These are phyloP conservation scores for Cucurbita maxima DNA, from an alignment of 306 rosid genomes.

Conservation along the genomic window DNA sequence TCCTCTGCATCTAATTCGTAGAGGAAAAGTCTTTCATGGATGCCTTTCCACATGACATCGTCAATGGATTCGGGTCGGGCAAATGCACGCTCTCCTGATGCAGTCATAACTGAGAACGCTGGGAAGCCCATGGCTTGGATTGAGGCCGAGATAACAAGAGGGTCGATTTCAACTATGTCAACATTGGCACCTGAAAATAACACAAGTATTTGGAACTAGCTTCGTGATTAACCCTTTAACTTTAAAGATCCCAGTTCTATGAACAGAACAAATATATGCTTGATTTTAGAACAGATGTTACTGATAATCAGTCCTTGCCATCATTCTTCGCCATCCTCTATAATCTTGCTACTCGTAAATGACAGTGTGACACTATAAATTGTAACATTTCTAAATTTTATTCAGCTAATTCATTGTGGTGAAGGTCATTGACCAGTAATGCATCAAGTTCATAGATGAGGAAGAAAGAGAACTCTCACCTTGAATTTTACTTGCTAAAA, in stretches of 20 bases:
- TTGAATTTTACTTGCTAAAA: constrained; percentile 70
- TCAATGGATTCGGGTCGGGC: constrained; percentile 34
- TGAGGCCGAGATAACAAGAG: constrained; percentile 81
- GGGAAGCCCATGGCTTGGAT: constrained; percentile 92
- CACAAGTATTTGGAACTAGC: constrained; percentile 1
- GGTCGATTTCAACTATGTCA: constrained; percentile 74
- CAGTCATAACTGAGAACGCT: constrained; percentile 50
- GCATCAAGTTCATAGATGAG: background rate
- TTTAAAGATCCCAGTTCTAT: background rate
- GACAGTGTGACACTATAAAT: background rate
- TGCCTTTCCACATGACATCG: constrained; percentile 69
- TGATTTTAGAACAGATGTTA: background rate
- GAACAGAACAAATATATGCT: background rate
- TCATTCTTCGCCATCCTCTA: background rate
- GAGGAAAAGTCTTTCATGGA: constrained; percentile 68
- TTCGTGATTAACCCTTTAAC: background rate
- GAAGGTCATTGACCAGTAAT: background rate
- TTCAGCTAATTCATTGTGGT: background rate
- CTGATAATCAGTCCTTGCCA: background rate
- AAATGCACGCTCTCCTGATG: constrained; percentile 29
- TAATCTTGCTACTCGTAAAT: background rate
- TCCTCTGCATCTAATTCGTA: constrained; percentile 76
- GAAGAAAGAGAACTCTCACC: constrained; percentile 27
- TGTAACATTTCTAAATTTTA: background rate
- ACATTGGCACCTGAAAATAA: constrained; percentile 51